phyloP scores from a whole-genome alignment of 176 grass and related monocot species.

The Thinopyrum elongatum region DNA sequence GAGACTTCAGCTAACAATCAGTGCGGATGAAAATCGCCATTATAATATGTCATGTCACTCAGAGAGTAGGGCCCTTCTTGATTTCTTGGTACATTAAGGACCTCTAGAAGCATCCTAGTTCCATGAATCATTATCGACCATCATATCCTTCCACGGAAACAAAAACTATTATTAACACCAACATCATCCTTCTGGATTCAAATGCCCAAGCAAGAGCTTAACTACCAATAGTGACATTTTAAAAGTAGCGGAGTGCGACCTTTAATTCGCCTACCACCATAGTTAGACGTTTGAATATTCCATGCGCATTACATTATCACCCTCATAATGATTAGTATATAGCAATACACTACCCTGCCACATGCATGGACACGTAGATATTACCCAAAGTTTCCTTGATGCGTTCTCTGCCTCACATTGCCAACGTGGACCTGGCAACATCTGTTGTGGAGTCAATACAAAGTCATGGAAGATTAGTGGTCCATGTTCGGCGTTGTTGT shows the following conservation, averaged over 20 bases:
- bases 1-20: too few species aligned
- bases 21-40: too few species aligned
- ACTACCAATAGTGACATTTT: not conserved
- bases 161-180: not conserved
- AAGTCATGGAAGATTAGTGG: not conserved
- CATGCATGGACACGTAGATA: not conserved
- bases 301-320: not conserved
- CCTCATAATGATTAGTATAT: not conserved
- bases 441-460: constrained; percentile 18
- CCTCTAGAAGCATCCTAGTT: too few species aligned
- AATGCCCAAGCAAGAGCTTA: not conserved
- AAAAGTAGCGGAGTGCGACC: not conserved
- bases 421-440: not conserved
- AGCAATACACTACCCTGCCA: not conserved
- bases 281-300: not conserved
- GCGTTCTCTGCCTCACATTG: not conserved
- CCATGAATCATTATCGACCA: not conserved
- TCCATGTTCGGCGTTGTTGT: not conserved
- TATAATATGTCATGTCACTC: too few species aligned
- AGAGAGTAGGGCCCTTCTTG: too few species aligned
- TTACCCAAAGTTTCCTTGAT: not conserved
- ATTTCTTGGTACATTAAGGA: too few species aligned
- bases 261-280: not conserved
- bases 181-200: not conserved
- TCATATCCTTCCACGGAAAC: not conserved